phyloP scores from a whole-genome alignment of 768 basidiomycete species.

The Mycena venus region DNA sequence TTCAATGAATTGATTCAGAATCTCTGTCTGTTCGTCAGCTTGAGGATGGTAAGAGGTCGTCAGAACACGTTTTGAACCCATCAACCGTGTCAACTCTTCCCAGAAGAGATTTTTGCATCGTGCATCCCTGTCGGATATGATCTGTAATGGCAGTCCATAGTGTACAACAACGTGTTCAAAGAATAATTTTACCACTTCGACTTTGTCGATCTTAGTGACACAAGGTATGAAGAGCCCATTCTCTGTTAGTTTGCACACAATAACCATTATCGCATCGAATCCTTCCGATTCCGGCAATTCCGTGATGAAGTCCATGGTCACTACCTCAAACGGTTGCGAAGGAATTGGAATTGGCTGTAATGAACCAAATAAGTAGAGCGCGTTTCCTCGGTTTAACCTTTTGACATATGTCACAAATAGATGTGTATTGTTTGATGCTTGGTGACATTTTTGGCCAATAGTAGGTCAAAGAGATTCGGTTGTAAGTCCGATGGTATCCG shows the following conservation, averaged over 20 bases:
- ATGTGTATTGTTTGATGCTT: background rate
- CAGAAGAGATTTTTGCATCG: background rate
- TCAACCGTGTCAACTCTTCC: background rate
- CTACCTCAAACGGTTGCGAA: background rate
- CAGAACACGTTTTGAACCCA: background rate
- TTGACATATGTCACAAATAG: background rate
- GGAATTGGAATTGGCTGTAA: background rate
- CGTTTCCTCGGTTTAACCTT: background rate
- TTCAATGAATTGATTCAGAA: background rate
- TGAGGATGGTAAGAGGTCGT: background rate
- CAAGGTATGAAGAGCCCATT: background rate
- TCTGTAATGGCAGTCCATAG: background rate
- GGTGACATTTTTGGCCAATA: background rate
- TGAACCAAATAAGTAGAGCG: background rate
- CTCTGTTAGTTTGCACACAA: background rate
- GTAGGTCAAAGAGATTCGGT: background rate
- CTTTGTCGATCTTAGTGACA: background rate
- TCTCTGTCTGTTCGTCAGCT: background rate
- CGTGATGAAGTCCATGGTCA: background rate
- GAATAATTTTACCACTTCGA: background rate
- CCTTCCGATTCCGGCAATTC: background rate
- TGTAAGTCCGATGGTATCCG: background rate
- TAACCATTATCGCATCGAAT: background rate
- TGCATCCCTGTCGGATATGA: background rate
- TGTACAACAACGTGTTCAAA: background rate